These are phyloP conservation scores for Pythium aristosporum DNA, from an alignment of 352 stramenopile genomes.

Conservation along the genomic window DNA sequence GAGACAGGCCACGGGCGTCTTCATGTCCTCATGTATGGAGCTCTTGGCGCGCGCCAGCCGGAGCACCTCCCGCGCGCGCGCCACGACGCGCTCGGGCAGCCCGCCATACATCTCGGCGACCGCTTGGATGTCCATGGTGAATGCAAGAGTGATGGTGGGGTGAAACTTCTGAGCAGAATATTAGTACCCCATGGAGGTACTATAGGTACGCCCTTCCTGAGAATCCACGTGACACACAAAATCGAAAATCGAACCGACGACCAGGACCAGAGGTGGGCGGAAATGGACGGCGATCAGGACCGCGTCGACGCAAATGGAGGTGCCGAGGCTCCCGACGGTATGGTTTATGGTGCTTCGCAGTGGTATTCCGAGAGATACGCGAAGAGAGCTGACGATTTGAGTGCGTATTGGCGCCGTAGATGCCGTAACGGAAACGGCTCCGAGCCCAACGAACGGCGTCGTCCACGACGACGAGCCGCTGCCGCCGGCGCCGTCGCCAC, in stretches of 20 bases:
- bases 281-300: constrained; percentile 12
- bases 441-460: not conserved
- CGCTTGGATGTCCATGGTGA: constrained; percentile 47
- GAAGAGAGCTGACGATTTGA: constrained; percentile 1
- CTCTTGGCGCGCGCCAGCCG: constrained; percentile 49
- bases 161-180: not conserved
- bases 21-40: constrained; percentile 27
- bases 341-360: not conserved
- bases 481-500: constrained; percentile 17
- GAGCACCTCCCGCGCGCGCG: constrained; percentile 52
- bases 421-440: constrained; percentile 1
- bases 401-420: constrained; percentile 1
- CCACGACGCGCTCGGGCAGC: constrained; percentile 46
- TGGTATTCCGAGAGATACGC: not conserved
- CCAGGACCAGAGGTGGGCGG: not conserved
- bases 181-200: constrained; percentile 6
- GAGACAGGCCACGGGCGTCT: constrained; percentile 58
- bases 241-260: constrained; percentile 11
- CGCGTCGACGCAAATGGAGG: not conserved
- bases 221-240: constrained; percentile 24
- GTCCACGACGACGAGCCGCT: constrained; percentile 15
- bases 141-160: constrained; percentile 5
- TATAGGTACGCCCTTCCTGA: constrained; percentile 5
- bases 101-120: constrained; percentile 54
- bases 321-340: not conserved